Evolutionary conservation across 495 filamentous ascomycete species (phyloP), one percentile per base, ranked within the genome.

Genomic region (Aspergillus coremiiformis): DNA sequence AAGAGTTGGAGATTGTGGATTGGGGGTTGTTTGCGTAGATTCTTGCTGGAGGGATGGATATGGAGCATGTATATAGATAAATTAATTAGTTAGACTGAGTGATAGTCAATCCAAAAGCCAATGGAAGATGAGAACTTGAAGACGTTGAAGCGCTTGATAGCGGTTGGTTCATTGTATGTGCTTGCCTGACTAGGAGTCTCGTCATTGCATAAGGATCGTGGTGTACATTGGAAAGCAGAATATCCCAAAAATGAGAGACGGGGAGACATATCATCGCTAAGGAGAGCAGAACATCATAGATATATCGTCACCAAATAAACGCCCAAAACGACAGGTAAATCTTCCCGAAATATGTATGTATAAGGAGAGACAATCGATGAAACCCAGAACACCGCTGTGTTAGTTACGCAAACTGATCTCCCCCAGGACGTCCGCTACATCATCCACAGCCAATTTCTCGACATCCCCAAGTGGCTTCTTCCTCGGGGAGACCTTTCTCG

Each of bases 1-100:
- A 74, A 62, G 83, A 64, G 9, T 81, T 98, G 52, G 81, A 86
- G 59, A 75, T 98, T 39, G 79, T 80, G 70, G 84, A 94, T 68
- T 96, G 88, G 89, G 74, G 74, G 12, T 67, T 97, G 27, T 96
- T 96, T 68, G 80, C 72, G 44, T 77, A 35, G 71, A 42, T 49
- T 24, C 35, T 55, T 39, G 9, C 6, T 23, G 32, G 12, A 35
- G 10, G 12, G 29, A 4, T 35, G 32, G 32, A 5, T n/a, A 10
- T 14, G 12, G 9, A 35, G 47, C n/a, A 47, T 32, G 44, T 32
- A 47, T 20, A 29, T 45, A 45, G 15, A 26, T 45, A 45, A 19
- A 45, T 14, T 12, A 24, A 29, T 45, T 29, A 45, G 43, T 29
- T 17, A 45, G 22, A 22, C 32, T 35, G 14, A 35, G 32, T 35